These are phyloP conservation scores for Leishmania martiniquensis DNA, from an alignment of 208 protist genomes.

Conservation along the genomic window DNA sequence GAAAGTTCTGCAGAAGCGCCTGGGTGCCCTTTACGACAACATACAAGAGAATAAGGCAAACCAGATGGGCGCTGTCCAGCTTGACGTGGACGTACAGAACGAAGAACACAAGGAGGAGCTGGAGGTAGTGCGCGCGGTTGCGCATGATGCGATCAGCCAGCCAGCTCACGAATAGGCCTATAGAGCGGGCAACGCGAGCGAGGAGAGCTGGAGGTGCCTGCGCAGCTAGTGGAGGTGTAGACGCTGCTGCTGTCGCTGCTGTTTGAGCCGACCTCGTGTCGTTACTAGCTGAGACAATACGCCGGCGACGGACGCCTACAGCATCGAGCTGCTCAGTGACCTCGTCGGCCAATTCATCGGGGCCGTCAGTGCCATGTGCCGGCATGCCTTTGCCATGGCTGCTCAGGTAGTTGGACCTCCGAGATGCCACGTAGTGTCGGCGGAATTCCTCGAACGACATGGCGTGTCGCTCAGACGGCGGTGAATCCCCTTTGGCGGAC, in stretches of 20 bases:
- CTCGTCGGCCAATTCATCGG: background rate
- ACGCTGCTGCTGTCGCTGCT: background rate
- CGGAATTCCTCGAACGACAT: slow-evolving; percentile 31
- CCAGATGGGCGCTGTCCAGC: background rate
- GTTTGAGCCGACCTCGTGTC: background rate
- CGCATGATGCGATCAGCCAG: background rate
- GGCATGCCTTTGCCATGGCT: background rate
- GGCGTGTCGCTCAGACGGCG: background rate
- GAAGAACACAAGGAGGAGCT: slow-evolving; percentile 6
- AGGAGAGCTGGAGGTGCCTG: background rate
- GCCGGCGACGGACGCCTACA: background rate
- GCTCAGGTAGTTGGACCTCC: slow-evolving; percentile 1
- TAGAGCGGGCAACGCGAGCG: background rate
- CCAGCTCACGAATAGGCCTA: background rate
- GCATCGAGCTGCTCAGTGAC: background rate
- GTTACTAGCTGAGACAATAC: background rate
- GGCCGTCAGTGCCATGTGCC: background rate
- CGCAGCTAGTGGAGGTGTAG: background rate
- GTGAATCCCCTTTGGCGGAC: background rate
- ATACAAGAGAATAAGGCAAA: background rate
- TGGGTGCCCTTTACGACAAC: slow-evolving; percentile 3
- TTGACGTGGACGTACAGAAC: slow-evolving; percentile 15
- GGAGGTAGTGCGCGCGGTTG: background rate
- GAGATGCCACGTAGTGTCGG: slow-evolving; percentile 20
- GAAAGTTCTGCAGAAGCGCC: slow-evolving; percentile 9